Evolutionary conservation across 1,284 basidiomycete species (phyloP).

Genomic region (Sporisorium sorghi): DNA sequence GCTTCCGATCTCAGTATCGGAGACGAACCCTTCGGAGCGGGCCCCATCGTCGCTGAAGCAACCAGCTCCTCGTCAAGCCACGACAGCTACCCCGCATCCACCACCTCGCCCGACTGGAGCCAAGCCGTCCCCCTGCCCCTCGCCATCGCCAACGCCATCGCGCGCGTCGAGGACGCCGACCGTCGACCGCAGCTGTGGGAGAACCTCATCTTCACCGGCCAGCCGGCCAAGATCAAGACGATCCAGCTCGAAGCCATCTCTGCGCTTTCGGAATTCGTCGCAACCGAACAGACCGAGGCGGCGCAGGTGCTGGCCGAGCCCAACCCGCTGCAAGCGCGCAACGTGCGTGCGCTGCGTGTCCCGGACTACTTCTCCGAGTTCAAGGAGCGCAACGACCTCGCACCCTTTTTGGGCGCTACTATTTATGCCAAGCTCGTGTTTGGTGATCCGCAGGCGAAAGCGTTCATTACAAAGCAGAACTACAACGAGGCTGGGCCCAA

Average conservation of each 20-base stretch:
- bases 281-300: slow-evolving; percentile 54
- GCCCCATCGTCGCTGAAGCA: slow-evolving; percentile 22
- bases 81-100: slow-evolving; percentile 30
- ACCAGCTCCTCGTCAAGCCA: slow-evolving; percentile 11
- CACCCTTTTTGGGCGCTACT: slow-evolving; percentile 65
- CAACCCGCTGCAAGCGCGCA: slow-evolving; percentile 59
- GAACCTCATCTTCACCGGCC: slow-evolving; percentile 63
- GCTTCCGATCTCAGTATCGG: slow-evolving; percentile 30
- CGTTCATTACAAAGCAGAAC: slow-evolving; percentile 63
- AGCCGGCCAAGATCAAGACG: slow-evolving; percentile 52
- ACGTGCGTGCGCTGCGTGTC: slow-evolving; percentile 59
- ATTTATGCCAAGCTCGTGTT: slow-evolving; percentile 68
- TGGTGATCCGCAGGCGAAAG: slow-evolving; percentile 59
- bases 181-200: slow-evolving; percentile 64
- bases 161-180: slow-evolving; percentile 53
- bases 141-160: slow-evolving; percentile 48
- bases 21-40: slow-evolving; percentile 49
- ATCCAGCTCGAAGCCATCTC: slow-evolving; percentile 55
- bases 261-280: slow-evolving; percentile 44
- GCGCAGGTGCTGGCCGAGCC: slow-evolving; percentile 59
- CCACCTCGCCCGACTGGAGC: slow-evolving; percentile 32
- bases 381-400: slow-evolving; percentile 67
- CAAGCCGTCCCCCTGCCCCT: slow-evolving; percentile 46
- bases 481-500: slow-evolving; percentile 66
- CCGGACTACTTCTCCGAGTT: slow-evolving; percentile 68